phyloP scores from a whole-genome alignment of 1,139 yeast genomes.

The Candida sp. region DNA sequence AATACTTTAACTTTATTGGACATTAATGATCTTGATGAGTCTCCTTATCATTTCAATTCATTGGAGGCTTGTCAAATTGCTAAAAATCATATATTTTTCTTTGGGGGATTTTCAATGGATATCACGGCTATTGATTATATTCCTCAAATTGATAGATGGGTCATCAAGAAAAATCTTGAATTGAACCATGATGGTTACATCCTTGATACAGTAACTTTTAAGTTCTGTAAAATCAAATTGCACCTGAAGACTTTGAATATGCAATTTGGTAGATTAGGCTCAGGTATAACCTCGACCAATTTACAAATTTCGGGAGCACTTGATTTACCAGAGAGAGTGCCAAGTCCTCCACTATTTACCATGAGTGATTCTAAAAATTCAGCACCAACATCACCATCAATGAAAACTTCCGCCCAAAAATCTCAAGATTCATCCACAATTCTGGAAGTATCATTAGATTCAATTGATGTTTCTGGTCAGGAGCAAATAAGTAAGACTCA shows the following conservation, averaged over 20 bases:
- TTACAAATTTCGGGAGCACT: constrained; percentile 8
- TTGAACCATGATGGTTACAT: constrained; percentile 37
- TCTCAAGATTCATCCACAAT: not conserved
- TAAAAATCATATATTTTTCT: constrained; percentile 34
- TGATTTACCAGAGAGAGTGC: constrained; percentile 8
- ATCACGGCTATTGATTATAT: constrained; percentile 20
- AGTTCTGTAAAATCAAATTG: constrained; percentile 28
- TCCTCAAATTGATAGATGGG: constrained; percentile 30
- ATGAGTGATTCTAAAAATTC: constrained; percentile 7
- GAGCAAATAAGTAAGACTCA: not conserved
- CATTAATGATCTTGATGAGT: constrained; percentile 14
- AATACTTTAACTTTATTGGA: constrained; percentile 32
- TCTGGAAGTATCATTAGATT: not conserved
- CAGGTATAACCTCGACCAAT: constrained; percentile 12
- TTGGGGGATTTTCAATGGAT: constrained; percentile 37
- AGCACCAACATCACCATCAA: constrained; percentile 1
- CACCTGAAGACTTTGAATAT: constrained; percentile 12
- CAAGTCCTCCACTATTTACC: constrained; percentile 19
- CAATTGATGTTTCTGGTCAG: not conserved
- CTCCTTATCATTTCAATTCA: constrained; percentile 28
- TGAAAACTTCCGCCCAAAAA: not conserved
- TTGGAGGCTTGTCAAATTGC: constrained; percentile 30
- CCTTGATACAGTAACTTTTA: constrained; percentile 28
- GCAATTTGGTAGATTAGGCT: constrained; percentile 23
- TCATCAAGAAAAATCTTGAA: constrained; percentile 27